Base-by-base conservation (phyloP, 768 basidiomycete species). In the Aureoboletus auriporus region DNA sequence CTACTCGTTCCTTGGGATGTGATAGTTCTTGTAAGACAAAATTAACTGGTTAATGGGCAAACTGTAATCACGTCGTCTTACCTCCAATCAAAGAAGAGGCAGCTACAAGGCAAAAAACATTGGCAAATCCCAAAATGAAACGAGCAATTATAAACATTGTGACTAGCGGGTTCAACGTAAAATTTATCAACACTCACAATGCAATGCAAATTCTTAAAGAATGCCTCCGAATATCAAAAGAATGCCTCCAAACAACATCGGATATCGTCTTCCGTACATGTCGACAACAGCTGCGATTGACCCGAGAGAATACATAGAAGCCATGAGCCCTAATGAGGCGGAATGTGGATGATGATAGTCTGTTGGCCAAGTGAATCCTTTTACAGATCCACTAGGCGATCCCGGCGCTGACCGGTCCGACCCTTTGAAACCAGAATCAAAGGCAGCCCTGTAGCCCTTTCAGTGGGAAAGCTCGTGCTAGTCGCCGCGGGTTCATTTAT, bases 301-400 rank as follows among this genome's bases (percentile, higher is more conserved):
- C 3, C 82, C 82, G 9, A 82, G 71, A 1, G 80, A 78, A 55
- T 82, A 83, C 56, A 78, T 73, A 1, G 81, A 70, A 6, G 75
- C 75, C 68, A 83, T 75, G 8, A 81, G 40, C 6, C 34, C 31
- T 74, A n/a, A 70, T 51, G 31, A 82, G 17, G 16, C 74, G 4
- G 78, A 77, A 5, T 80, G 80, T 8, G 81, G 82, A 33, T 70
- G 65, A 42, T 78, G 54, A 57, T 75, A 84, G 62, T 77, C 81
- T 83, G 37, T 5, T 8, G 2, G 42, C 16, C 16, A 0, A 13
- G 39, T 49, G 13, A 51, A 38, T 6, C 2, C 4, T 23, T 8
- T 39, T 17, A 31, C 3, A 45, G 23, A n/a, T 6, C 9, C 14
- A 33, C 12, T 27, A 39, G 28, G 5, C n/a, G 27, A n/a, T n/a